Percentiles rank a stretch among this genome's conserved stretches.
These are phyloP conservation scores for Batrachochytrium dendrobatidis DNA, from an alignment of 371 early-diverging fungal species.

Conservation along the genomic window DNA sequence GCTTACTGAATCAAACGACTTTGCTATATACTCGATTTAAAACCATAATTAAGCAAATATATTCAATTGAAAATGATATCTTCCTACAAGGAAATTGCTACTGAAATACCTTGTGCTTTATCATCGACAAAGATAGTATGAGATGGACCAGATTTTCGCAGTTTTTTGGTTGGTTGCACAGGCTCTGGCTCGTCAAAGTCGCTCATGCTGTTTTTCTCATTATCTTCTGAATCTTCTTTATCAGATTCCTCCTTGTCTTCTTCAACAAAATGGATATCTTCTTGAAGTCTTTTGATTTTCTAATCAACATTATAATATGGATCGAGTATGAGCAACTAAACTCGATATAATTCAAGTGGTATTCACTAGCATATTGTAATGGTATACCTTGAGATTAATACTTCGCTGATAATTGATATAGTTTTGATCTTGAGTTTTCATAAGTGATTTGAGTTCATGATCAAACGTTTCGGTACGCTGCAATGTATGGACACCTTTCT, in stretches of 20 bases:
- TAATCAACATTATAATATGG: conserved; percentile 14
- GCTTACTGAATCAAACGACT: conserved; percentile 55
- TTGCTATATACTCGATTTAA: conserved; percentile 26
- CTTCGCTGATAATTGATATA: conserved; percentile 76
- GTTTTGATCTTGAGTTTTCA: conserved; percentile 87
- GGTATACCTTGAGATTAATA: conserved; percentile 63
- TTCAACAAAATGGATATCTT: conserved; percentile 54
- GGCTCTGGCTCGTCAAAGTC: conserved; percentile 28
- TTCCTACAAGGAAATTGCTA: not conserved
- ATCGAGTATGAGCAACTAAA: not conserved
- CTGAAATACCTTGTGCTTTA: conserved; percentile 55
- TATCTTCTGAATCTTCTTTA: conserved; percentile 40
- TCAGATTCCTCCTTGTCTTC: conserved; percentile 15
- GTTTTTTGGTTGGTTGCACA: not conserved
- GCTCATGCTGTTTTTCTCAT: conserved; percentile 31
- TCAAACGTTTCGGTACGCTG: conserved; percentile 61
- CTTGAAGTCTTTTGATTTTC: conserved; percentile 69
- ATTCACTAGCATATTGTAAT: not conserved
- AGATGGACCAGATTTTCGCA: conserved; percentile 35
- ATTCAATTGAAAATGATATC: not conserved
- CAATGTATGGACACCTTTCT: conserved; percentile 69
- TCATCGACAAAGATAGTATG: conserved; percentile 89
- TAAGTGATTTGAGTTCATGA: conserved; percentile 67
- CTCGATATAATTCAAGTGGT: not conserved
- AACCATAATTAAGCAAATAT: not conserved